phyloP scores from a whole-genome alignment of 2,329 filamentous ascomycete species.

The Ophiostoma sp. region DNA sequence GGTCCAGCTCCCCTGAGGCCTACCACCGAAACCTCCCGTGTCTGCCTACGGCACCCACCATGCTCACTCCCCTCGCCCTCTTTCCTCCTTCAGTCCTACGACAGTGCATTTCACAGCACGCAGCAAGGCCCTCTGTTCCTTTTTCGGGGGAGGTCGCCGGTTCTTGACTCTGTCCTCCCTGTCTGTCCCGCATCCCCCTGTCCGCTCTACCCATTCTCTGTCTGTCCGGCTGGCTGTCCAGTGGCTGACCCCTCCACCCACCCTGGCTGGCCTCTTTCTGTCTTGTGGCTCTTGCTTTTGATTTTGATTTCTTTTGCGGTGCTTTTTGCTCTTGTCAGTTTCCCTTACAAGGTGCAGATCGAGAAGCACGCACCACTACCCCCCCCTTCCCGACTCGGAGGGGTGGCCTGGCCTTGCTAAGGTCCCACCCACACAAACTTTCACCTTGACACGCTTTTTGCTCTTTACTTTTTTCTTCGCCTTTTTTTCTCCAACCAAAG shows the following conservation, averaged over 20 bases:
- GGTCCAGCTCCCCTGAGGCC: not conserved
- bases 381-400: not conserved
- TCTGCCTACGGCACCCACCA: conserved; percentile 19
- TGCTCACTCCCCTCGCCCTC: not conserved
- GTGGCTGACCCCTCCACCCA: conserved; percentile 12
- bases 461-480: not conserved
- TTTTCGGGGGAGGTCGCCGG: not conserved
- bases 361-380: not conserved
- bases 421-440: not conserved
- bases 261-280: not conserved
- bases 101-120: not conserved
- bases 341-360: not conserved
- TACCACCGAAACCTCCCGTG: not conserved
- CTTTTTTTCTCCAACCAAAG: not conserved
- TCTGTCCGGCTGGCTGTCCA: not conserved
- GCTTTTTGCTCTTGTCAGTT: not conserved
- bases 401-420: conserved; percentile 2
- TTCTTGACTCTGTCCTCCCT: not conserved
- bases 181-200: not conserved
- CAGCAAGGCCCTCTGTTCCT: not conserved
- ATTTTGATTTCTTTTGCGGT: not conserved
- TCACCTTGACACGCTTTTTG: not conserved
- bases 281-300: not conserved
- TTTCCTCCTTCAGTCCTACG: conserved; percentile 10
- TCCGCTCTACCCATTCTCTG: not conserved